Percentiles rank a stretch among this genome's conserved stretches.
Conservation (phyloP, 345 rosid genomes). For the Moringa oleifera region DNA sequence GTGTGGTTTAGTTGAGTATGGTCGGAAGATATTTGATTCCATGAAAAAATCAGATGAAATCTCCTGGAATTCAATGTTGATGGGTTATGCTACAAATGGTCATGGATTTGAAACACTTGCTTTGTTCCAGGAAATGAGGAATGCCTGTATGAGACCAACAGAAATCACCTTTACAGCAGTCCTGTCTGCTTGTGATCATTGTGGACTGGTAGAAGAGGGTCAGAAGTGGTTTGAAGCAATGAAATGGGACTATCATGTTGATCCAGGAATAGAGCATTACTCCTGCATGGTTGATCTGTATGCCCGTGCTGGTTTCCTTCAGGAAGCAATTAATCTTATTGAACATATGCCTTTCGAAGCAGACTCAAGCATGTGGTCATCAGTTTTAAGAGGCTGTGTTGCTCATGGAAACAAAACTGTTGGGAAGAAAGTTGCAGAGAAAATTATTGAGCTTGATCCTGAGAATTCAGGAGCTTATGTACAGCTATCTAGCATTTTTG, state of each 20-base stretch:
- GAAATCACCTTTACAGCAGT: constrained; percentile 53
- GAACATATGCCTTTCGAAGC: constrained; percentile 54
- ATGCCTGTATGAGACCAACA: constrained; percentile 46
- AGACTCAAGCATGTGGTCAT: constrained; percentile 71
- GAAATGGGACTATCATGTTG: constrained; percentile 48
- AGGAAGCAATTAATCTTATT: constrained; percentile 55
- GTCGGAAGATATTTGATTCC: constrained; percentile 53
- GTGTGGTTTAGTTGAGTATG: constrained; percentile 42
- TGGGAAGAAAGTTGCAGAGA: constrained; percentile 65
- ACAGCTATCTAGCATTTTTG: constrained; percentile 59
- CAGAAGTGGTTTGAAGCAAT: constrained; percentile 52
- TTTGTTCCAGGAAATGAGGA: constrained; percentile 65
- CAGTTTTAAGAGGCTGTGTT: constrained; percentile 72
- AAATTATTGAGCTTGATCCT: constrained; percentile 74
- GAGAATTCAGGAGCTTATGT: constrained; percentile 70
- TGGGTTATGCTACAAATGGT: constrained; percentile 87
- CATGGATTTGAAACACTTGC: constrained; percentile 51
- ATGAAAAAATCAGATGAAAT: constrained; percentile 52
- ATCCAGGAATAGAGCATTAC: constrained; percentile 66
- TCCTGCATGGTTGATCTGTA: constrained; percentile 82
- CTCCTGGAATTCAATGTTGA: constrained; percentile 83
- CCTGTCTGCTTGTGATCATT: constrained; percentile 74
- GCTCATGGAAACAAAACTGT: constrained; percentile 54
- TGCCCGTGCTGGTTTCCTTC: constrained; percentile 67
- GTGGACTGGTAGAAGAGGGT: constrained; percentile 78